Evolutionary conservation across 202 grass and related monocot species (phyloP).

Genomic region (Bolboschoenoplectus hybrid): DNA sequence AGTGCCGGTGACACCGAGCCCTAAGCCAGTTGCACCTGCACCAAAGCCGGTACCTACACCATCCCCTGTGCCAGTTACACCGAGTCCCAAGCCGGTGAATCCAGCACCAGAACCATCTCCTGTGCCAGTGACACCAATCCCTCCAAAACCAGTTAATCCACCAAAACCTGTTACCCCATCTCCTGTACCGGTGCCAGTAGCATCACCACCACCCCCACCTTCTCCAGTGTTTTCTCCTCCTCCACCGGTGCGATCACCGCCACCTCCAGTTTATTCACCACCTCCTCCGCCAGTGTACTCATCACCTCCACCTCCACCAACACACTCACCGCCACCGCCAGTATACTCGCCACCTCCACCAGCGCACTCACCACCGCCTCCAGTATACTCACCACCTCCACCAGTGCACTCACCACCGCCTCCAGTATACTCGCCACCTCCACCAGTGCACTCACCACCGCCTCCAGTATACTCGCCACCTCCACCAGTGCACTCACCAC

Average conservation of each 20-base stretch:
- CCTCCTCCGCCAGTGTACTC: constrained; percentile 19
- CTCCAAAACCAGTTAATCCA: constrained; percentile 8
- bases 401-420: constrained; percentile 10
- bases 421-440: neutral
- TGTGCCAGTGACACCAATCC: neutral
- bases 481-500: neutral
- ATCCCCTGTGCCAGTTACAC: neutral
- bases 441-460: neutral
- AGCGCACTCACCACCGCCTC: constrained; percentile 24
- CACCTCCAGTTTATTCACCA: constrained; percentile 6
- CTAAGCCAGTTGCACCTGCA: neutral
- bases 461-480: constrained; percentile 29
- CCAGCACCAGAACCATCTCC: constrained; percentile 21
- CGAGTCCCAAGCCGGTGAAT: neutral
- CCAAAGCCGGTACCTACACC: constrained; percentile 34
- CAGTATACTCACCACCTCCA: neutral
- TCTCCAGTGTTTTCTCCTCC: constrained; percentile 32
- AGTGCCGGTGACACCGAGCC: neutral
- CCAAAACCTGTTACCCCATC: constrained; percentile 3
- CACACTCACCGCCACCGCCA: constrained; percentile 6
- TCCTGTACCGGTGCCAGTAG: neutral
- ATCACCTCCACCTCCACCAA: constrained; percentile 24
- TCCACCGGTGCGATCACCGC: neutral
- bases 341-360: neutral
- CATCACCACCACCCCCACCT: neutral